Conservation (phyloP, 257 asterid genomes). For the Solanum neorickii region DNA sequence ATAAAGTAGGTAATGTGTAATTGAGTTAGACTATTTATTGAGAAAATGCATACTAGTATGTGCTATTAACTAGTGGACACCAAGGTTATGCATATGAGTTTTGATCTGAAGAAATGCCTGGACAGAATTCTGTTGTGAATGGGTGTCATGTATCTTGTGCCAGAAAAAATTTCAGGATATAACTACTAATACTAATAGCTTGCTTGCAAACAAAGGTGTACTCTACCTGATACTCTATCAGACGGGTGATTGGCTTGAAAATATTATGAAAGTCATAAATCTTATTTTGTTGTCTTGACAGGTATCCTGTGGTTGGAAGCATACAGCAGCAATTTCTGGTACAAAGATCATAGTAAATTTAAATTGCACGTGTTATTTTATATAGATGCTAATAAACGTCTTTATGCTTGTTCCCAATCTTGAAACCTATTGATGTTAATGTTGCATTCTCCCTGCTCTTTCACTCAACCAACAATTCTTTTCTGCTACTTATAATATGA, state of each 20-base stretch:
- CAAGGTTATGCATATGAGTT: neutral
- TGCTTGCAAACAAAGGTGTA: neutral
- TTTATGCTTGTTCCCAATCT: neutral
- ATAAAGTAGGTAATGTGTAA: neutral
- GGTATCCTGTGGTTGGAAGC: conserved; percentile 99
- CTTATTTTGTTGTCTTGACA: conserved; percentile 14
- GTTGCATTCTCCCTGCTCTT: neutral
- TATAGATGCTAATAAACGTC: neutral
- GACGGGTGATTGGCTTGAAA: neutral
- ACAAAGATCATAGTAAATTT: conserved; percentile 3
- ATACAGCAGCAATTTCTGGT: conserved; percentile 95
- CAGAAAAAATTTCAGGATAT: neutral
- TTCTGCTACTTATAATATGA: neutral
- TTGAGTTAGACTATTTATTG: neutral
- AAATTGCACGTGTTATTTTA: neutral
- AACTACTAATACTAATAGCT: neutral
- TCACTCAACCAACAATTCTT: neutral
- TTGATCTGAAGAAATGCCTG: neutral
- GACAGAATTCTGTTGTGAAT: neutral
- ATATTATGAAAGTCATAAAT: neutral
- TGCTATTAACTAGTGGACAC: neutral
- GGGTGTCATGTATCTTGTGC: neutral
- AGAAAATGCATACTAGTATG: neutral
- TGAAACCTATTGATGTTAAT: neutral
- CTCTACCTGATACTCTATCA: neutral